These are phyloP conservation scores for Paxillus ammoniavirescens DNA, from an alignment of 768 basidiomycete species.

Conservation along the genomic window DNA sequence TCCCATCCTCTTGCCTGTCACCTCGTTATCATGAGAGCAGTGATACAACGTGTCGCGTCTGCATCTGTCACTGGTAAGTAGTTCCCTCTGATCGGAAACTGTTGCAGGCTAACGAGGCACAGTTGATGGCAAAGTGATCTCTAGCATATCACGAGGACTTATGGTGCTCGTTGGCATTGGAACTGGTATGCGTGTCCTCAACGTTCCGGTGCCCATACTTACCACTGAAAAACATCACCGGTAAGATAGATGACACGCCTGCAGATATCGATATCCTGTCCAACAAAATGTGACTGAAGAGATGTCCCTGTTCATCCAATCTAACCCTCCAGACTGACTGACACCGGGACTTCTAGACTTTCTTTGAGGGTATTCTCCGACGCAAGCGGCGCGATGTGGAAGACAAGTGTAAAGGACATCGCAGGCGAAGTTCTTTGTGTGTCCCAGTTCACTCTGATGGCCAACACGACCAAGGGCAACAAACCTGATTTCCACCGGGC, in stretches of 20 bases:
- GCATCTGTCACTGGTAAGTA: constrained; percentile 80
- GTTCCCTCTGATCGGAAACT: not conserved
- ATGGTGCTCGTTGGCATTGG: constrained; percentile 93
- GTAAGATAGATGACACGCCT: constrained; percentile 72
- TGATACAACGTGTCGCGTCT: constrained; percentile 78
- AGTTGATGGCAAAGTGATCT: constrained; percentile 82
- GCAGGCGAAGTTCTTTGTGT: constrained; percentile 91
- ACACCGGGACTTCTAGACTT: constrained; percentile 43
- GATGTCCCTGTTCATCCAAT: not conserved
- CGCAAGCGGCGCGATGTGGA: constrained; percentile 73
- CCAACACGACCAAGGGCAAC: constrained; percentile 82
- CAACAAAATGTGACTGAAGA: constrained; percentile 72
- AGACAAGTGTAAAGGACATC: constrained; percentile 81
- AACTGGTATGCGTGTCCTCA: constrained; percentile 48
- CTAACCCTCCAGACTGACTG: constrained; percentile 4
- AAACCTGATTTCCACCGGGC: constrained; percentile 93
- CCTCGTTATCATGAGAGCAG: constrained; percentile 64
- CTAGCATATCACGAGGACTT: constrained; percentile 79
- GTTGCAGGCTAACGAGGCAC: constrained; percentile 5
- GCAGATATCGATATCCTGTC: constrained; percentile 69
- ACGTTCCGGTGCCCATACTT: not conserved
- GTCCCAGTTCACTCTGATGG: constrained; percentile 90
- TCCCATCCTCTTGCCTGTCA: not conserved
- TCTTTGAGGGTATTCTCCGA: constrained; percentile 73
- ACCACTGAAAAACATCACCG: constrained; percentile 1